Conservation (phyloP, 352 stramenopile species). For the Pythium brachiatum region DNA sequence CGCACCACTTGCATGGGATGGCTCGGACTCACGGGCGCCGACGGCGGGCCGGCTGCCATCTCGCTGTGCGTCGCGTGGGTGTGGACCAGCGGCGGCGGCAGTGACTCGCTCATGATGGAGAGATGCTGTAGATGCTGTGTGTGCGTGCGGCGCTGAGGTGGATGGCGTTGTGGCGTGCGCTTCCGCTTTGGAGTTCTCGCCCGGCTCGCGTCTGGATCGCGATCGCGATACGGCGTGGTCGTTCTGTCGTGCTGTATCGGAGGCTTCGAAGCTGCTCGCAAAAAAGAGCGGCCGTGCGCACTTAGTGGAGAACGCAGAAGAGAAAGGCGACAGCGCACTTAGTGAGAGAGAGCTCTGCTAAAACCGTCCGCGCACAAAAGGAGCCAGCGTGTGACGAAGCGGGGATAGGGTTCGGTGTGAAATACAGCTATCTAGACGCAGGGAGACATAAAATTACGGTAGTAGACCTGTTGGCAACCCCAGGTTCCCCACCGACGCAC, state of each 20-base stretch:
- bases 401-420: neutral
- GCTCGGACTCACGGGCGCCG: conserved; percentile 18
- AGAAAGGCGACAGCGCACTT: neutral
- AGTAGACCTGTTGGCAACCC: neutral
- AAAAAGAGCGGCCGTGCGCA: neutral
- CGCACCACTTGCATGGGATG: conserved; percentile 14
- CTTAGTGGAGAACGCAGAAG: neutral
- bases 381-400: conserved; percentile 16
- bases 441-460: neutral
- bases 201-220: neutral
- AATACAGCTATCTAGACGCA: neutral
- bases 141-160: neutral
- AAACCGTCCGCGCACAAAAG: neutral
- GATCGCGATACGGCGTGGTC: neutral
- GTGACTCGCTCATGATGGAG: conserved; percentile 11
- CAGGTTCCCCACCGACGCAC: neutral
- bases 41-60: conserved; percentile 1
- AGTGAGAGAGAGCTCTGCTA: neutral
- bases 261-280: neutral
- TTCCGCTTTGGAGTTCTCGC: neutral
- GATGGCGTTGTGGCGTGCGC: neutral
- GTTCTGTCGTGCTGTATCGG: neutral
- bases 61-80: neutral
- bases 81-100: conserved; percentile 6
- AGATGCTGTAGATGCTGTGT: neutral